phyloP scores from a whole-genome alignment of 495 filamentous ascomycete genomes.

The Achaetomiella virescens region DNA sequence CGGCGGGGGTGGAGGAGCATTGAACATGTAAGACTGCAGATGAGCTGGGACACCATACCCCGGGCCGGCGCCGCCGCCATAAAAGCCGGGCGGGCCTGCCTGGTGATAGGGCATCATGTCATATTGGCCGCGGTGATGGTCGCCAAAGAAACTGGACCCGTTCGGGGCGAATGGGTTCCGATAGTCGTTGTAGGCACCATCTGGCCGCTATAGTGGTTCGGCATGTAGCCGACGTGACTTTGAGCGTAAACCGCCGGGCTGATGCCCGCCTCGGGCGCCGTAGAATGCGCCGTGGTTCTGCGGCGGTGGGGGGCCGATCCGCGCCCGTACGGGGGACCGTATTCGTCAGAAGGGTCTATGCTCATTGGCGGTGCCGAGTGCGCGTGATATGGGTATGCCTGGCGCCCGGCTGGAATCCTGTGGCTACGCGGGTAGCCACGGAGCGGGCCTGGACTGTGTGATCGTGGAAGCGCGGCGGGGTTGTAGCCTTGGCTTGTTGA shows the following conservation, averaged over 20 bases:
- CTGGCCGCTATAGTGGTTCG: slow-evolving; percentile 24
- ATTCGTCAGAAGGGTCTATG: slow-evolving; percentile 42
- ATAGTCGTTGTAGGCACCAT: slow-evolving; percentile 40
- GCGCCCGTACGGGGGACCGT: slow-evolving; percentile 26
- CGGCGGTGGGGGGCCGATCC: slow-evolving; percentile 29
- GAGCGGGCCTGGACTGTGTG: slow-evolving; percentile 30
- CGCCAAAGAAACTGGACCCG: slow-evolving; percentile 29
- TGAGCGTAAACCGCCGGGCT: slow-evolving; percentile 30
- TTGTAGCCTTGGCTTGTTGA: slow-evolving; percentile 41
- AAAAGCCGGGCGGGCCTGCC: slow-evolving; percentile 19
- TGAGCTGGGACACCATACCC: slow-evolving; percentile 25
- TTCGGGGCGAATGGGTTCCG: slow-evolving; percentile 40
- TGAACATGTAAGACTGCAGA: slow-evolving; percentile 37
- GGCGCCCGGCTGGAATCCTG: slow-evolving; percentile 31
- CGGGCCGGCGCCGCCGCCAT: slow-evolving; percentile 12
- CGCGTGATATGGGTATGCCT: slow-evolving; percentile 30
- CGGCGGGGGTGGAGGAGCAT: slow-evolving; percentile 40
- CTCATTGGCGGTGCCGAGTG: slow-evolving; percentile 41
- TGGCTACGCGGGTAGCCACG: slow-evolving; percentile 34
- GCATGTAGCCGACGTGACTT: slow-evolving; percentile 37
- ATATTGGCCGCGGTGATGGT: slow-evolving; percentile 28
- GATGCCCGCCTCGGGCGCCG: slow-evolving; percentile 27
- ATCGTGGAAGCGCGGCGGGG: slow-evolving; percentile 16
- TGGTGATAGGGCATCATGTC: slow-evolving; percentile 45
- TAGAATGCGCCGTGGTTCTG: slow-evolving; percentile 30